Evolutionary conservation across 116 monocot genomes (phyloP), one percentile per base, ranked within the genome.

Genomic region (Iris pallida): DNA sequence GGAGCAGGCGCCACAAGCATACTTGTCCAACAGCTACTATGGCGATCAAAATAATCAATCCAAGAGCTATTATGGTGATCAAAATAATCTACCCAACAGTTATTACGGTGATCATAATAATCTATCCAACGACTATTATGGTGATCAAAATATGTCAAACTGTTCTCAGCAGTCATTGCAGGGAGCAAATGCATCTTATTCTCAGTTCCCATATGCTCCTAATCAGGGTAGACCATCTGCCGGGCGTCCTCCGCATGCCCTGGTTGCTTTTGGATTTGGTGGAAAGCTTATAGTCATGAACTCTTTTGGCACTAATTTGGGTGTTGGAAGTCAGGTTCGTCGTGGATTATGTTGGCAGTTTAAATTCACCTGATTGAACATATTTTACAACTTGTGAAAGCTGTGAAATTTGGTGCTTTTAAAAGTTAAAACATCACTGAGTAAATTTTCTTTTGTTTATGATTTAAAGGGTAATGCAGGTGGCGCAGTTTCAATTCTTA

Each of bases 191-290:
- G 62, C 55, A 57, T 69, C 82, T 59, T 60, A 57, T 42, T 77
- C 83, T 45, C 75, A 75, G 44, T 90, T 68, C 55, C 57, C 76
- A 63, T 60, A 76, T 77, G 53, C 63, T 64, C 71, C 68, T 15
- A 81, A 56, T 60, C 85, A 81, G 75, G 90, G 83, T 43, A 83
- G 88, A 57, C 86, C 90, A 43, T 90, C 93, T 11, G 86, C 83
- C 42, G 90, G 90, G 30, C 93, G 93, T 16, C 98, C 98, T 70
- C 81, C 88, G 59, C 98, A 98, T 84, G 80, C 93, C 64, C 76
- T 98, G 67, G 88, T 93, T 72, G 59, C 83, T 59, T 98, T 98
- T 80, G 98, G 90, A 59, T 98, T 98, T 84, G 98, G 98, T 74
- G 98, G 97, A 45, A 98, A 88, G 55, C 75, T 98, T 65, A 68